A percentile compares a stretch with the other conserved stretches of the same genome.
These are phyloP conservation scores for Thermoascus crustaceus DNA, from an alignment of 2,329 filamentous ascomycete genomes.

Conservation along the genomic window DNA sequence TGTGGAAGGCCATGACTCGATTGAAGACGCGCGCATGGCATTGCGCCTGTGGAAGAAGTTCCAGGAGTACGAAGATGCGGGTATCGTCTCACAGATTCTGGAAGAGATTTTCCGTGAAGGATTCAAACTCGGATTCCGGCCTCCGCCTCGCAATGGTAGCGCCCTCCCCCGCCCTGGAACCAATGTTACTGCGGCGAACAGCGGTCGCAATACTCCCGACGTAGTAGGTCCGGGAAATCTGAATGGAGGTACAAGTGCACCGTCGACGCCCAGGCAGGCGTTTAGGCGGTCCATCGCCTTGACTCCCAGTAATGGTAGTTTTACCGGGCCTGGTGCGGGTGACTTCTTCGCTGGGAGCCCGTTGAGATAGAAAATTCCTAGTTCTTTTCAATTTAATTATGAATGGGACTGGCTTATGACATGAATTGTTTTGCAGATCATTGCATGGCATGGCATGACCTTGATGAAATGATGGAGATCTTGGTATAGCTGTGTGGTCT, in stretches of 20 bases:
- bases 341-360: constrained; percentile 35
- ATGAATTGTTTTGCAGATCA: too few species aligned
- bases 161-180: constrained; percentile 32
- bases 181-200: constrained; percentile 31
- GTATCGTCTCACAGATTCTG: constrained; percentile 72
- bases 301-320: constrained; percentile 36
- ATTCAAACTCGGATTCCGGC: constrained; percentile 50
- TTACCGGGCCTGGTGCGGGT: constrained; percentile 26
- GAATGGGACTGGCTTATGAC: too few species aligned
- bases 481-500: too few species aligned
- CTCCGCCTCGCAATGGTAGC: constrained; percentile 38
- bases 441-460: too few species aligned
- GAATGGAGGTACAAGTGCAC: constrained; percentile 21
- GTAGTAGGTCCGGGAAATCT: constrained; percentile 12
- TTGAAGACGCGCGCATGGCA: constrained; percentile 89
- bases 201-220: constrained; percentile 36
- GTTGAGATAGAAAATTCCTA: constrained; percentile 19
- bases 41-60: constrained; percentile 85
- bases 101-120: constrained; percentile 73
- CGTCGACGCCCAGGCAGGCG: constrained; percentile 34
- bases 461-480: too few species aligned
- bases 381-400: neutral
- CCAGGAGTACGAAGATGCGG: constrained; percentile 78
- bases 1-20: constrained; percentile 67
- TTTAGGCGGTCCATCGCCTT: constrained; percentile 35